Base-by-base conservation (phyloP, 1,284 basidiomycete genomes). In the Papiliotrema laurentii region DNA sequence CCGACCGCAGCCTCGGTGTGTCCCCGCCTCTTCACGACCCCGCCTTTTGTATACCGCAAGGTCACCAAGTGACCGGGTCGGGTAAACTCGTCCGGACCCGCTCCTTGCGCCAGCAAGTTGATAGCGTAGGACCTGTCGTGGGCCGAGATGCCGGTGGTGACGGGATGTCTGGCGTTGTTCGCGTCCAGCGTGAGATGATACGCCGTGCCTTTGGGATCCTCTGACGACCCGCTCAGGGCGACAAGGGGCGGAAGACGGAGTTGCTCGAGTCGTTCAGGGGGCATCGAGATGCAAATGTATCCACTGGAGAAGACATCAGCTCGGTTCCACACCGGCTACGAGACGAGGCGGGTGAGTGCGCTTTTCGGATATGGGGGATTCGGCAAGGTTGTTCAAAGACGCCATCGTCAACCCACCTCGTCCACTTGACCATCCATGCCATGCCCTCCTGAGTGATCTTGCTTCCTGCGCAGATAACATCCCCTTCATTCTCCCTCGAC, bases 381-480 rank as follows among this genome's bases (percentile, higher is more conserved):
- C n/a, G n/a, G n/a, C n/a, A n/a, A n/a, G n/a, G n/a, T n/a, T 38
- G 10, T 16, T 19, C 21, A 24, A 28, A 13, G 27, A 18, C 11
- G 16, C 10, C 13, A 43, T 24, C 31, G 49, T 28, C 28, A 13
- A 73, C 82, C 51, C 55, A 92, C 92, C 89, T 94, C 0, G 89
- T 90, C 75, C 94, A 86, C 69, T 86, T 85, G 71, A 99, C 92
- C 81, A 99, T 89, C 90, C 91, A 99, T 1, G 96, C 96, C 94
- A 99, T 97, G 64, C 94, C 89, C 74, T 96, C 87, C 0, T 89
- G 89, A 19, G 91, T 91, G 58, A 88, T 83, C 51, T 83, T 81
- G 36, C 78, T 78, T 1, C 83, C 92, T 14, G 92, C 83, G 63
- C 90, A 85, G 66, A 96, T 89, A 53, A 97, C 75, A 73, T 97